These are phyloP conservation scores for Castanea mollissima DNA, from an alignment of 306 rosid species.

Conservation along the genomic window DNA sequence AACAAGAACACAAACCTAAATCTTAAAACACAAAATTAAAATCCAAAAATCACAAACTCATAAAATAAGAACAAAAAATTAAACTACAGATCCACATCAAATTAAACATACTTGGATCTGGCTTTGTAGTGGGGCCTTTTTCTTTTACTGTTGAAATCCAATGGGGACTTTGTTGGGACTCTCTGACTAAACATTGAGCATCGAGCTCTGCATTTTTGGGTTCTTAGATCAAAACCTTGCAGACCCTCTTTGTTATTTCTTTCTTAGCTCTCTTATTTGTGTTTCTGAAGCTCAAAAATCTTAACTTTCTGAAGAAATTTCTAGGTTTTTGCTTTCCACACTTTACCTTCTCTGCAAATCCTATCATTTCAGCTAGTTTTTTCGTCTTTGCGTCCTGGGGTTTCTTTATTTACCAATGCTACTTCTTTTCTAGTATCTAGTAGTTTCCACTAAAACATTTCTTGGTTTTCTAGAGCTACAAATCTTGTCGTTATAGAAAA, in stretches of 20 bases:
- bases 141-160: too few relatives aligned
- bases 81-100: too few relatives aligned
- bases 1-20: too few relatives aligned
- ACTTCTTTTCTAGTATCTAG: not conserved
- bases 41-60: too few relatives aligned
- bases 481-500: conserved; percentile 46
- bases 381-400: conserved; percentile 2
- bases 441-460: conserved; percentile 6
- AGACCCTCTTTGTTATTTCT: conserved; percentile 1
- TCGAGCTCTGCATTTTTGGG: too few relatives aligned
- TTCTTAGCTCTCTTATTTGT: conserved; percentile 3
- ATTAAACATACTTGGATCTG: too few relatives aligned
- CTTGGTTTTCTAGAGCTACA: conserved; percentile 5
- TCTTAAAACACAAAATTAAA: too few relatives aligned
- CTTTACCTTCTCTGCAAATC: conserved; percentile 1
- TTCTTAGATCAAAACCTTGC: not conserved
- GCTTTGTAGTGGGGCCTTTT: too few relatives aligned
- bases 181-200: too few relatives aligned
- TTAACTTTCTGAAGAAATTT: conserved; percentile 19
- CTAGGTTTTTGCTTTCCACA: conserved; percentile 33
- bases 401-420: conserved; percentile 15
- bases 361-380: not conserved
- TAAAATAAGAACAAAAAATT: too few relatives aligned
- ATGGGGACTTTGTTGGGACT: too few relatives aligned
- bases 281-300: conserved; percentile 10